A percentile compares a stretch with the other conserved stretches of the same genome.
Evolutionary conservation across 768 basidiomycete species (phyloP).

Genomic region (Phlebiopsis flavidoalba): DNA sequence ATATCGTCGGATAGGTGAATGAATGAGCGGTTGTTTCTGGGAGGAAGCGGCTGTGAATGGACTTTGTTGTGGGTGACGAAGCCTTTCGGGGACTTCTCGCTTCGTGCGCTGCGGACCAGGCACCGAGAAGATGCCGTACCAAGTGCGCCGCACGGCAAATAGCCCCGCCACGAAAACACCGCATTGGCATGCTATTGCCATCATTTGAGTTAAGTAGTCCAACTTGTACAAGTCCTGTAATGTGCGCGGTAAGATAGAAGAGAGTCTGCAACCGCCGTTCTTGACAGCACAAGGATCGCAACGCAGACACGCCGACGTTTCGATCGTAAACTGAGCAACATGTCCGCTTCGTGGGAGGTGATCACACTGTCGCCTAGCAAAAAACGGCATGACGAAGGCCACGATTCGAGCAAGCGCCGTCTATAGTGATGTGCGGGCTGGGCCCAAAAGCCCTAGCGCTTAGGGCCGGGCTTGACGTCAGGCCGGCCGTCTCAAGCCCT

Average conservation of each 20-base stretch:
- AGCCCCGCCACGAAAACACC: neutral
- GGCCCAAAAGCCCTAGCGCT: no score
- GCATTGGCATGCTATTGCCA: neutral
- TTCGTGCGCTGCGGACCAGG: neutral
- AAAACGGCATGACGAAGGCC: no score
- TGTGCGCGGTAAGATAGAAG: neutral
- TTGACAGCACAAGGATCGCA: neutral
- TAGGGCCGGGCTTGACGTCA: no score
- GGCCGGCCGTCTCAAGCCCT: no score
- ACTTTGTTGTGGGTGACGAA: conserved; percentile 51
- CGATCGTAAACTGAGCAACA: no score
- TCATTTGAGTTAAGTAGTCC: neutral
- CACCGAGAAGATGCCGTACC: neutral
- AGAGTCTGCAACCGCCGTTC: neutral
- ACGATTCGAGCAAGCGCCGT: no score
- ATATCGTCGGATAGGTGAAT: conserved; percentile 58
- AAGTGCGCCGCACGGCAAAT: neutral
- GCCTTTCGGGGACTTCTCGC: conserved; percentile 11
- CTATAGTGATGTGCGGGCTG: no score
- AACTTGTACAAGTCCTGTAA: neutral
- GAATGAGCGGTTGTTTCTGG: conserved; percentile 43
- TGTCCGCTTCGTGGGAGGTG: no score
- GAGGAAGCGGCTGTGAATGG: conserved; percentile 46
- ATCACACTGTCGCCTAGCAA: no score
- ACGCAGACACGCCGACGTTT: neutral